phyloP scores from a whole-genome alignment of 2,329 filamentous ascomycete species.

The Phaeosphaeria sp. region DNA sequence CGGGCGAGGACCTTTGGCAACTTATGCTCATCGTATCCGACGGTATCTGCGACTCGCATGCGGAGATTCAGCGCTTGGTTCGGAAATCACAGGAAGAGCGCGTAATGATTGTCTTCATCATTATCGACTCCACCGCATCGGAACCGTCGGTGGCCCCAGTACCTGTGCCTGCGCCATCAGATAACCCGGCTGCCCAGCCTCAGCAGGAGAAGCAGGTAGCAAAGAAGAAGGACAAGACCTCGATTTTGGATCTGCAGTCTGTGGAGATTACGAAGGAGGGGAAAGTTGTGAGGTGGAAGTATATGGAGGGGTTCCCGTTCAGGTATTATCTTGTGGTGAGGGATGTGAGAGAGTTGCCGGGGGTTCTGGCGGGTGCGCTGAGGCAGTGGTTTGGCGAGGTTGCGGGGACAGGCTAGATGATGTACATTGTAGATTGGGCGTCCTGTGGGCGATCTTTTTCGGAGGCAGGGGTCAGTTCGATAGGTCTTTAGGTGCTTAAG shows the following conservation, averaged over 20 bases:
- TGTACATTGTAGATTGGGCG: neutral
- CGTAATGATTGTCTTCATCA: slow-evolving; percentile 98
- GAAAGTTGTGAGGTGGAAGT: slow-evolving; percentile 82
- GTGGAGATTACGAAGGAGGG: slow-evolving; percentile 78
- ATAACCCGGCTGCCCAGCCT: neutral
- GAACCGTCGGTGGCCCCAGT: slow-evolving; percentile 12
- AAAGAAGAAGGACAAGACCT: slow-evolving; percentile 62
- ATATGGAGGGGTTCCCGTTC: slow-evolving; percentile 96
- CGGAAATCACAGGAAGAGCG: slow-evolving; percentile 89
- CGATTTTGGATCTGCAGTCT: slow-evolving; percentile 87
- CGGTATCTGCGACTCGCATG: slow-evolving; percentile 90
- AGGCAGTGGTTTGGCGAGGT: slow-evolving; percentile 93
- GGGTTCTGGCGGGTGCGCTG: slow-evolving; percentile 83
- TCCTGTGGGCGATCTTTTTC: neutral
- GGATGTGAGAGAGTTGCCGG: slow-evolving; percentile 88
- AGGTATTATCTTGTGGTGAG: slow-evolving; percentile 95
- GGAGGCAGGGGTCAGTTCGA: neutral
- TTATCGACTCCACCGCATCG: slow-evolving; percentile 73
- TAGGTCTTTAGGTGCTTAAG: neutral
- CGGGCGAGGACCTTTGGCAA: slow-evolving; percentile 84
- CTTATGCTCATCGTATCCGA: slow-evolving; percentile 92
- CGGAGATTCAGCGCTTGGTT: slow-evolving; percentile 79
- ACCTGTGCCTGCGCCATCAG: neutral
- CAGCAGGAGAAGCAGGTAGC: slow-evolving; percentile 22
- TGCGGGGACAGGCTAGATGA: slow-evolving; percentile 51